Evolutionary conservation across 2,329 filamentous ascomycete genomes (phyloP).

Genomic region (Huntiella decipiens): DNA sequence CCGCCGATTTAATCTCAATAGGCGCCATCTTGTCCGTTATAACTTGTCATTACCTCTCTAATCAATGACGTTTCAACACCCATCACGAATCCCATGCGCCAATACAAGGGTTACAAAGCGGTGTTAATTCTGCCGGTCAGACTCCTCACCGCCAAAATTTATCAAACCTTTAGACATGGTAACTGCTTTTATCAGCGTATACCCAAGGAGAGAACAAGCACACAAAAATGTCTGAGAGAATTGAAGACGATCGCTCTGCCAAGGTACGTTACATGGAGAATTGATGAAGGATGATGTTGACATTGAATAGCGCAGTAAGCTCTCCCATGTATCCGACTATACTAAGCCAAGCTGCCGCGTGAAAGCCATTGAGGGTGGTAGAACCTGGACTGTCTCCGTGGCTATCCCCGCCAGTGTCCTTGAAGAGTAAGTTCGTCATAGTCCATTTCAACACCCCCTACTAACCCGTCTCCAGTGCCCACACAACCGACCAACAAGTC

Average conservation of each 20-base stretch:
- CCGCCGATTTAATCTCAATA: conserved; percentile 41
- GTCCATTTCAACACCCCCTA: neutral
- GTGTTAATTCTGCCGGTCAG: neutral
- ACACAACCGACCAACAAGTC: conserved; percentile 58
- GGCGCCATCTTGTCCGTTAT: conserved; percentile 21
- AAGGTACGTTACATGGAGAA: conserved; percentile 4
- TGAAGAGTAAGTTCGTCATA: conserved; percentile 37
- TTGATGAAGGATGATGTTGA: neutral
- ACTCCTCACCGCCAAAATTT: neutral
- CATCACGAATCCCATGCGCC: too few relatives aligned
- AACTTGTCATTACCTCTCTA: too few relatives aligned
- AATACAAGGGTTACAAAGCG: too few relatives aligned
- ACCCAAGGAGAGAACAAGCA: too few relatives aligned
- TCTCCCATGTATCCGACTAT: conserved; percentile 23
- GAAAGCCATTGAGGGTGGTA: conserved; percentile 38
- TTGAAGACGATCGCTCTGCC: conserved; percentile 7
- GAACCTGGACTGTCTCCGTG: conserved; percentile 57
- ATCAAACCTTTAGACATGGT: neutral
- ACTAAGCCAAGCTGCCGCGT: conserved; percentile 50
- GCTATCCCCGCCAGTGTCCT: conserved; percentile 64
- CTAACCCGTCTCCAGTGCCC: conserved; percentile 29
- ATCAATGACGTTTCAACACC: too few relatives aligned
- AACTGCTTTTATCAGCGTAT: neutral
- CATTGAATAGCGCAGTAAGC: conserved; percentile 29
- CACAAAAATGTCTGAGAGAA: conserved; percentile 5